Evolutionary conservation across 257 asterid species (phyloP).

Genomic region (Jaltomata sinuosa): DNA sequence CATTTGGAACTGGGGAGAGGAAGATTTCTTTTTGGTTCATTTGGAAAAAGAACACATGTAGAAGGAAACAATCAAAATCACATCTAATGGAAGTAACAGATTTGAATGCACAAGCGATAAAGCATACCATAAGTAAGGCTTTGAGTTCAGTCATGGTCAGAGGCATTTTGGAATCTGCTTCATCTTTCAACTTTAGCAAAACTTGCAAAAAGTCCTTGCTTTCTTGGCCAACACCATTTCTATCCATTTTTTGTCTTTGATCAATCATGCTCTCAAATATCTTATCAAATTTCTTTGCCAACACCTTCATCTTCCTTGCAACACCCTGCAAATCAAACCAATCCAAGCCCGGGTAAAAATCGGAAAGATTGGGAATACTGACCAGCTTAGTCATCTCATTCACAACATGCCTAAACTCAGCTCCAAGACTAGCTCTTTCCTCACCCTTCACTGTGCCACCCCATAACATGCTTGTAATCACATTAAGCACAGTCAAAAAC

Average conservation of each 20-base stretch:
- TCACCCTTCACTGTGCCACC: constrained; percentile 55
- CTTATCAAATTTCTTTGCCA: constrained; percentile 36
- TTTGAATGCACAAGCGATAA: not conserved
- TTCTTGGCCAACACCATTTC: not conserved
- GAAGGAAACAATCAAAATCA: not conserved
- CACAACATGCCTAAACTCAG: constrained; percentile 49
- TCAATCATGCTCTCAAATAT: constrained; percentile 51
- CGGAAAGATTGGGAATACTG: constrained; percentile 54
- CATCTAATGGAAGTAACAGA: not conserved
- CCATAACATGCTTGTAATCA: constrained; percentile 72
- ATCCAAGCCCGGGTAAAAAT: constrained; percentile 49
- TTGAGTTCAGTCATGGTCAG: constrained; percentile 52
- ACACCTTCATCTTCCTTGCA: constrained; percentile 30
- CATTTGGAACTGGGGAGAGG: not conserved
- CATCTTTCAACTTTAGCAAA: constrained; percentile 38
- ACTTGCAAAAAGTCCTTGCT: constrained; percentile 58
- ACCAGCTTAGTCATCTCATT: constrained; percentile 34
- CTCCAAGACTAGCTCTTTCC: constrained; percentile 39
- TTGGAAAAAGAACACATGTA: too few relatives aligned
- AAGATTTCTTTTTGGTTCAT: not conserved
- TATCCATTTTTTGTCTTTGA: constrained; percentile 20
- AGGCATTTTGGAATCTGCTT: constrained; percentile 35
- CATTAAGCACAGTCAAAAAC: constrained; percentile 57
- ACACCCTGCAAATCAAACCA: constrained; percentile 62
- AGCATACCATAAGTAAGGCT: constrained; percentile 63